Percentiles rank a stretch among this genome's conserved stretches.
phyloP scores from a whole-genome alignment of 140 eudicot species.

The Flaveria floridana region DNA sequence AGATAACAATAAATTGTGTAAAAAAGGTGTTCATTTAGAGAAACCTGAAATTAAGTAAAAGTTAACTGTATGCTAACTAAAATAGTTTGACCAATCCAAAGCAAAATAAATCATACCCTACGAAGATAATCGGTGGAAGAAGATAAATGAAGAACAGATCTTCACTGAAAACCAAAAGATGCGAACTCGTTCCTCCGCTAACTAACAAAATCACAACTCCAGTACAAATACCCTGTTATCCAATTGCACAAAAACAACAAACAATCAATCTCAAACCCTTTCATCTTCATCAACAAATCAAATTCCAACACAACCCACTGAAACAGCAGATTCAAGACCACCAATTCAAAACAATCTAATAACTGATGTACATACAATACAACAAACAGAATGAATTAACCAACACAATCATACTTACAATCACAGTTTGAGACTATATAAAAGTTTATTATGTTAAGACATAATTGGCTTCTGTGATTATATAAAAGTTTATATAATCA shows the following conservation, averaged over 20 bases:
- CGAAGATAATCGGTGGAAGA: conserved; percentile 74
- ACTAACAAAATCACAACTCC: conserved; percentile 62
- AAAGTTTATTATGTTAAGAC: too few species aligned
- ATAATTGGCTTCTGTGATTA: too few species aligned
- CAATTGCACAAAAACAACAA: neutral
- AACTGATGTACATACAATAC: neutral
- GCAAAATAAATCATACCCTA: conserved; percentile 44
- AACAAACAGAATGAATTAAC: neutral
- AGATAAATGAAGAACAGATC: conserved; percentile 77
- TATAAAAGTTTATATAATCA: too few species aligned
- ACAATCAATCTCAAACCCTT: neutral
- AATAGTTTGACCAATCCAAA: neutral
- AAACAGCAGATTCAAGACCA: neutral
- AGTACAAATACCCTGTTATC: conserved; percentile 55
- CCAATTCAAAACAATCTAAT: neutral
- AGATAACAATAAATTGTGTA: neutral
- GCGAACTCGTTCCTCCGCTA: conserved; percentile 66
- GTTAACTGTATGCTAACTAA: neutral
- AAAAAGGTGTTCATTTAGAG: neutral
- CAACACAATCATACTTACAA: conserved; percentile 42
- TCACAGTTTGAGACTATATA: too few species aligned
- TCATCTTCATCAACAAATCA: conserved; percentile 16
- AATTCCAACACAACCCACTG: neutral
- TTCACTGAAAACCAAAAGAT: conserved; percentile 65
- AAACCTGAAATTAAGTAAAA: neutral